Conservation (phyloP, 164 flowering plant genomes). For the Sextonia rubra region DNA sequence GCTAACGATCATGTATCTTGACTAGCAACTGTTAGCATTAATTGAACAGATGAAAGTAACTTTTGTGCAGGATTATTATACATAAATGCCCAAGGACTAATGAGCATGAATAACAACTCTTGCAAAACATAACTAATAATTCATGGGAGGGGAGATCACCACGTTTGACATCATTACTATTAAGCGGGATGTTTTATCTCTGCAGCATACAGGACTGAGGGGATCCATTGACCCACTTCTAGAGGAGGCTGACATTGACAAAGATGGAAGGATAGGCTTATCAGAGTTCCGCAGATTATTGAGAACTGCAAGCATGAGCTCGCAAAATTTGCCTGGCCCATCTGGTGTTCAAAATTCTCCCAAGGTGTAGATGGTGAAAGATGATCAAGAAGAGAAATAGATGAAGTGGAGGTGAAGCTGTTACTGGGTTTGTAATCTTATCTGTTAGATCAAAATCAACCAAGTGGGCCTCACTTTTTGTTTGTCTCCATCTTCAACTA, state of each 20-base stretch:
- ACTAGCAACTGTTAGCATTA: not conserved
- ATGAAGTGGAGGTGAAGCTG: not conserved
- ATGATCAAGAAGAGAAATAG: not conserved
- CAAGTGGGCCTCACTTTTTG: not conserved
- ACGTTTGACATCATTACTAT: too few species aligned
- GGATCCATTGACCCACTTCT: slow-evolving; percentile 90
- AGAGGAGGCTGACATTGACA: slow-evolving; percentile 95
- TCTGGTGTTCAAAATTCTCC: slow-evolving; percentile 29
- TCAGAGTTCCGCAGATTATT: slow-evolving; percentile 82
- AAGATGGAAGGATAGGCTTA: slow-evolving; percentile 88
- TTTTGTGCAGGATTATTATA: too few species aligned
- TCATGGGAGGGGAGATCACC: too few species aligned
- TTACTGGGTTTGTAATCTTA: not conserved
- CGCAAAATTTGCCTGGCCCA: slow-evolving; percentile 49
- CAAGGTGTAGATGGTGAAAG: slow-evolving; percentile 25
- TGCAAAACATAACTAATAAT: too few species aligned
- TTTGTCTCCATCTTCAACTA: not conserved
- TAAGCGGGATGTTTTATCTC: not conserved
- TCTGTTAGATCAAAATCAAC: not conserved
- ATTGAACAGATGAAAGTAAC: too few species aligned
- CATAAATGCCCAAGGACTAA: too few species aligned
- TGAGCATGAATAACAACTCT: too few species aligned
- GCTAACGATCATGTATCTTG: not conserved
- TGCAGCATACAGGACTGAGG: slow-evolving; percentile 81
- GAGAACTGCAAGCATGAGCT: slow-evolving; percentile 85